phyloP scores from a whole-genome alignment of 164 flowering plant genomes.

The Umbilicus rupestris region DNA sequence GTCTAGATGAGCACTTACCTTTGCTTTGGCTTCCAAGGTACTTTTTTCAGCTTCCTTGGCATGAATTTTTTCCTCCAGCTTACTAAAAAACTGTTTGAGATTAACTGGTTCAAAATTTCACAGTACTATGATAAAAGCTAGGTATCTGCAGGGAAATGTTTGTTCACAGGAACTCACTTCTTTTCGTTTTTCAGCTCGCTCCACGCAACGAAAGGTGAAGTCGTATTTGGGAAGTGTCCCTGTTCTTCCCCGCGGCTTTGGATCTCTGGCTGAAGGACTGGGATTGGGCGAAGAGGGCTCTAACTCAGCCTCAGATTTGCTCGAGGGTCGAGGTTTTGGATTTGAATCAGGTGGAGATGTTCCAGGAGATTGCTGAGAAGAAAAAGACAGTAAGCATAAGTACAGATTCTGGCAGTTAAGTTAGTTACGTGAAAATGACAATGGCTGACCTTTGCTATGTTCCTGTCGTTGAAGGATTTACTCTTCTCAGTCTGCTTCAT shows the following conservation, averaged over 20 bases:
- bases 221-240: constrained; percentile 8
- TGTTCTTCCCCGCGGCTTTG: constrained; percentile 38
- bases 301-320: neutral
- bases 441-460: neutral
- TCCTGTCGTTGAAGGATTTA: constrained; percentile 1
- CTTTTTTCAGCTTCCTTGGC: constrained; percentile 13
- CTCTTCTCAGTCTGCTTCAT: neutral
- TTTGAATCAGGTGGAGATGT: neutral
- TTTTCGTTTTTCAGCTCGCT: constrained; percentile 14
- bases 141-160: no score
- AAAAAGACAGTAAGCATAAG: no score
- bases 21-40: constrained; percentile 8
- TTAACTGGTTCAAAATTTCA: neutral
- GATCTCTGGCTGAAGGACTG: constrained; percentile 49
- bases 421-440: neutral
- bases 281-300: constrained; percentile 2
- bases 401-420: no score
- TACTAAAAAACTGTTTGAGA: constrained; percentile 5
- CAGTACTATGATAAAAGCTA: neutral
- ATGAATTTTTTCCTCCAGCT: constrained; percentile 13
- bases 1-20: neutral
- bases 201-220: constrained; percentile 10
- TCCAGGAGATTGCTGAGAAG: neutral
- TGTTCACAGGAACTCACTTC: constrained; percentile 3
- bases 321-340: neutral